Evolutionary conservation across 106 monocot genomes (phyloP).

Genomic region (Dioscorea alata): DNA sequence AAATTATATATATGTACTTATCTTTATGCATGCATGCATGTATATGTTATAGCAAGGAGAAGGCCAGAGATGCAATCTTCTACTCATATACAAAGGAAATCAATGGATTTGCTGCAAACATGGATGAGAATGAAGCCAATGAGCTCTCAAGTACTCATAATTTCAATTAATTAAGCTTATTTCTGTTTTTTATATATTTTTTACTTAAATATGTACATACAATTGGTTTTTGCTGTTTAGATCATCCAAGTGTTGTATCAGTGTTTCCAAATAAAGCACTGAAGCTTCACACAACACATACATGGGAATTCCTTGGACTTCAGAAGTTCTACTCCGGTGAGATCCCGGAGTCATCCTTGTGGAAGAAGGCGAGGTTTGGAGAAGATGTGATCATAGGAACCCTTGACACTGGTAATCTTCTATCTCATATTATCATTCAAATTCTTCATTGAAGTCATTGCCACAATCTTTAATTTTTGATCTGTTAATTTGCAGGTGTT

Average conservation of each 20-base stretch:
- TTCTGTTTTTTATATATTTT: background rate
- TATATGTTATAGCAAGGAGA: slow-evolving; percentile 27
- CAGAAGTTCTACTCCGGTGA: slow-evolving; percentile 25
- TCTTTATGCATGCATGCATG: no score
- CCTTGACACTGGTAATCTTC: slow-evolving; percentile 51
- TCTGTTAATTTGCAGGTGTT: slow-evolving; percentile 20
- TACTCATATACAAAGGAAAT: slow-evolving; percentile 65
- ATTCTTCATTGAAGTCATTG: no score
- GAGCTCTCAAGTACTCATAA: slow-evolving; percentile 32
- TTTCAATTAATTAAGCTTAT: background rate
- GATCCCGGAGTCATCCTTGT: slow-evolving; percentile 23
- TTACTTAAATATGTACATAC: no score
- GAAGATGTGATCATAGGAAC: slow-evolving; percentile 62
- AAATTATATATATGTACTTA: no score
- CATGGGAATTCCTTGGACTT: slow-evolving; percentile 58
- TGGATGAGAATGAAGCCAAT: slow-evolving; percentile 45
- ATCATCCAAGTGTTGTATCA: slow-evolving; percentile 34
- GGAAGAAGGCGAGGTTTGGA: slow-evolving; percentile 62
- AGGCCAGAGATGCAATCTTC: slow-evolving; percentile 50
- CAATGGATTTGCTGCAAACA: slow-evolving; percentile 72
- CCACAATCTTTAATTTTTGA: no score
- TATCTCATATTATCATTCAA: background rate
- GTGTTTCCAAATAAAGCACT: slow-evolving; percentile 41
- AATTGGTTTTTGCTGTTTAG: slow-evolving; percentile 18
- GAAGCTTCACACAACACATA: slow-evolving; percentile 56